These are phyloP conservation scores for Cotoneaster glaucophyllus DNA, from an alignment of 306 rosid species.

Conservation along the genomic window DNA sequence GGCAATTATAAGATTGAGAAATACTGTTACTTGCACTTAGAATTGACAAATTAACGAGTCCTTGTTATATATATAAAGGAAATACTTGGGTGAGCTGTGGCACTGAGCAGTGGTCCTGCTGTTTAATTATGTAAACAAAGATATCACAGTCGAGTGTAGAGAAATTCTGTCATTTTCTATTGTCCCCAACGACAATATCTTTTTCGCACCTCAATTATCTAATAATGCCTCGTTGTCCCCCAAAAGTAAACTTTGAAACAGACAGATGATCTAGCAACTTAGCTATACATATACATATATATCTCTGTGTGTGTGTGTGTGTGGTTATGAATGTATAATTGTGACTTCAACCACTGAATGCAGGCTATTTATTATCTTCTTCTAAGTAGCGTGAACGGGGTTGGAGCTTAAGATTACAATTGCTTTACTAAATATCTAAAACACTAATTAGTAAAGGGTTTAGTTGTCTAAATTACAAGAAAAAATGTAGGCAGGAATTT, in stretches of 20 bases:
- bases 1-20: background rate
- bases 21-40: background rate
- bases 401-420: background rate
- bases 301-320: no score
- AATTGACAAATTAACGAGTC: background rate
- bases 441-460: background rate
- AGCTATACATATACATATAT: no score
- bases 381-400: background rate
- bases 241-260: background rate
- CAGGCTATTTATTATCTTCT: background rate
- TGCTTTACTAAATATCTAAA: no score
- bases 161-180: background rate
- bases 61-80: background rate
- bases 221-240: background rate
- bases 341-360: background rate
- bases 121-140: background rate
- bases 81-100: background rate
- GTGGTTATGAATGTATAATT: background rate
- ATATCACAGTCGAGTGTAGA: background rate
- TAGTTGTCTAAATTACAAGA: background rate
- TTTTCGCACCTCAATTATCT: background rate
- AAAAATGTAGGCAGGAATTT: background rate
- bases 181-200: background rate
- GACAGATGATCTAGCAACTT: constrained; percentile 2
- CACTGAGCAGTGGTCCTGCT: background rate